phyloP scores from a whole-genome alignment of 805 yeast genomes.

The Myxozyma vanderwaltii region DNA sequence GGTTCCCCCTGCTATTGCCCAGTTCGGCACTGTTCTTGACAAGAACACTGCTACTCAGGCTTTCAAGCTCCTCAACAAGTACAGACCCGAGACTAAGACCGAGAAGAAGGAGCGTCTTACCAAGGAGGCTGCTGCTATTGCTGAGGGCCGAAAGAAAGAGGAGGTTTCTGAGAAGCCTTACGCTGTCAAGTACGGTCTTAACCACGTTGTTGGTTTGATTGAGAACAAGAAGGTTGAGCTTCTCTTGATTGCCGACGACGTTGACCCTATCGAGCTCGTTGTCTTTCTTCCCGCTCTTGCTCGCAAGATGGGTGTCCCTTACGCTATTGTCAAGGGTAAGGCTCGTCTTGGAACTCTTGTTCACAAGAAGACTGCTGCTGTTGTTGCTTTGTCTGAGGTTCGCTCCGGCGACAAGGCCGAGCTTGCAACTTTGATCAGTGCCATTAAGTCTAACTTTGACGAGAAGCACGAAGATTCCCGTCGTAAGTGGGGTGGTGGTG shows the following conservation, averaged over 20 bases:
- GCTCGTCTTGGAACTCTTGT: slow-evolving; percentile 97
- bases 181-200: slow-evolving; percentile 96
- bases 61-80: slow-evolving; percentile 96
- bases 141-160: slow-evolving; percentile 96
- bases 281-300: slow-evolving; percentile 97
- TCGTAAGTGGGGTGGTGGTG: slow-evolving; percentile 99
- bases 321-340: slow-evolving; percentile 97
- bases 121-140: slow-evolving; percentile 98
- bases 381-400: slow-evolving; percentile 96
- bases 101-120: slow-evolving; percentile 99
- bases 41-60: slow-evolving; percentile 98
- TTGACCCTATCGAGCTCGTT: slow-evolving; percentile 98
- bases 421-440: slow-evolving; percentile 87
- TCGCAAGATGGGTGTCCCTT: slow-evolving; percentile 99
- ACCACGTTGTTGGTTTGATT: slow-evolving; percentile 95
- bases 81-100: slow-evolving; percentile 96
- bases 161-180: slow-evolving; percentile 97
- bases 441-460: slow-evolving; percentile 89
- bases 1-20: slow-evolving; percentile 98
- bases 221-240: slow-evolving; percentile 99
- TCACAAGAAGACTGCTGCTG: slow-evolving; percentile 96
- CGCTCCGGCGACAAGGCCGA: slow-evolving; percentile 92
- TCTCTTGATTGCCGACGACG: slow-evolving; percentile 97
- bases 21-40: slow-evolving; percentile 94
- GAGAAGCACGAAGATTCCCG: slow-evolving; percentile 94